Base-by-base conservation (phyloP, 1,284 basidiomycete genomes). In the Ganoderma lucidum region DNA sequence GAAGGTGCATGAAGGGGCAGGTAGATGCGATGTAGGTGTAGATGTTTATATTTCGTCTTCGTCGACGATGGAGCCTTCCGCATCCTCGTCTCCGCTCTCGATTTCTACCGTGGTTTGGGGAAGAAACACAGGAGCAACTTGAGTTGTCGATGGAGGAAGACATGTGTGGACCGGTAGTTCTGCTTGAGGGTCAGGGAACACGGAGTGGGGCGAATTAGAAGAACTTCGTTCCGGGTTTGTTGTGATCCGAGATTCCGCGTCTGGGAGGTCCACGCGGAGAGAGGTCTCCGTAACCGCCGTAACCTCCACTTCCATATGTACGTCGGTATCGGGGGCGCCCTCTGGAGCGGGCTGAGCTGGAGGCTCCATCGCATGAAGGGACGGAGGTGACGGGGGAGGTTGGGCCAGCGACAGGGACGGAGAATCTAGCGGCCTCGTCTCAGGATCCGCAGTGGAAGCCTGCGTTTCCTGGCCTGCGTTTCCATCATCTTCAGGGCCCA, bases 31-130 rank as follows among this genome's bases (percentile, higher is more conserved):
- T 59, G 56, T 15, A 23, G 15, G 17, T 23, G 56, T 37, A 39
- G 30, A 37, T 35, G 32, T n/a, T 37, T 32, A 59, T 23, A 37
- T 1, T 39, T 63, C 44, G 48, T 63, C 59, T 28, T 72, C 71
- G 15, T 71, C 71, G 14, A 71, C 71, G 15, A 73, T 62, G 23
- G 71, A 73, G 9, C 71, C 71, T 41, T 73, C 71, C 19, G 71
- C 71, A 63, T 73, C 71, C 39, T 73, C 71, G 64, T 73, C 71
- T 14, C 69, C 70, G 41, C 71, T 73, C 56, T 65, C 62, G 61
- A 71, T 61, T n/a, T 61, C 59, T 6, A 42, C 41, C 3, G 23
- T 19, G 58, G 37, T 3, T 12, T 41, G 58, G 15, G 32, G 32
- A 0, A 3, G 35, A 4, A 17, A 32, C 2, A 19, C 19, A 59